Evolutionary conservation across 148 eudicot genomes (phyloP).

Genomic region (Pouteria glomerata): DNA sequence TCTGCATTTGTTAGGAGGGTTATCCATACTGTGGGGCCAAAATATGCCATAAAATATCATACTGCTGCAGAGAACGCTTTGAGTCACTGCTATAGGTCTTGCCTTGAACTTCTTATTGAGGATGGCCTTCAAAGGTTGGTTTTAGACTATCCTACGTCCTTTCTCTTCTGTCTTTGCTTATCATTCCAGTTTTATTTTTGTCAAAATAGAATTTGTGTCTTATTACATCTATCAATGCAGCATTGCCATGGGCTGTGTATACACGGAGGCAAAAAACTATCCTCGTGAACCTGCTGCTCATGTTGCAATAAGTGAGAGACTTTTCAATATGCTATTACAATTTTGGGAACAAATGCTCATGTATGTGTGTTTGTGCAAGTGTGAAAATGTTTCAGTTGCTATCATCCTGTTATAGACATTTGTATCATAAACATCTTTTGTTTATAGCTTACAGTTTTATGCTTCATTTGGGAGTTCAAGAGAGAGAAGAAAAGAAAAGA

Average conservation of each 20-base stretch:
- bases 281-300: slow-evolving; percentile 99
- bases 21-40: slow-evolving; percentile 99
- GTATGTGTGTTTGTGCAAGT: background rate
- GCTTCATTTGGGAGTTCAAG: no score
- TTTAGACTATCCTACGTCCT: slow-evolving; percentile 11
- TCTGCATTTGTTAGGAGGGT: slow-evolving; percentile 63
- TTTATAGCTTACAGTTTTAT: background rate
- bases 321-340: slow-evolving; percentile 9
- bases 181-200: slow-evolving; percentile 8
- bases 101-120: slow-evolving; percentile 94
- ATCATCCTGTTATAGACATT: background rate
- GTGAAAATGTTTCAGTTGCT: background rate
- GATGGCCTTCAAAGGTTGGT: slow-evolving; percentile 72
- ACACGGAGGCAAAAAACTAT: slow-evolving; percentile 87
- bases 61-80: slow-evolving; percentile 99
- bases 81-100: slow-evolving; percentile 93
- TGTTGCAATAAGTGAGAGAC: slow-evolving; percentile 85
- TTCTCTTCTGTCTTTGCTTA: slow-evolving; percentile 1
- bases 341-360: background rate
- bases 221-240: slow-evolving; percentile 48
- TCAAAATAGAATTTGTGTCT: slow-evolving; percentile 9
- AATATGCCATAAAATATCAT: slow-evolving; percentile 98
- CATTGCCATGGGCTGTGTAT: slow-evolving; percentile 93
- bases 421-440: background rate
- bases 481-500: no score